phyloP scores from a whole-genome alignment of 768 basidiomycete species.

The Tricholoma terreum region DNA sequence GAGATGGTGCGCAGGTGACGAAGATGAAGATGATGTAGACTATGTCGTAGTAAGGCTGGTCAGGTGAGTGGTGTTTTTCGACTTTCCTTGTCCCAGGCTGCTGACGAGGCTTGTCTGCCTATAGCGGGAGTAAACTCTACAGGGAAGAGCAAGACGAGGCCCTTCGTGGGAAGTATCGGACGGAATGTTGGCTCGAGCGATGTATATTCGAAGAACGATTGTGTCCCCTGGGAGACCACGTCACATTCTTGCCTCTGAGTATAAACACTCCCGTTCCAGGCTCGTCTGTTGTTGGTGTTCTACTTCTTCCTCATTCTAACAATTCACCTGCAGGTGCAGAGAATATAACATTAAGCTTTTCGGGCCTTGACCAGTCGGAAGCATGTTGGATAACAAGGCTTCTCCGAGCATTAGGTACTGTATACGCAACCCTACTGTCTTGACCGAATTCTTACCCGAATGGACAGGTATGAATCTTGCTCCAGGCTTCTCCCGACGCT shows the following conservation, averaged over 20 bases:
- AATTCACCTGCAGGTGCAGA: slow-evolving; percentile 45
- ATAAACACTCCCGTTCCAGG: slow-evolving; percentile 58
- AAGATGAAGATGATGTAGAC: slow-evolving; percentile 49
- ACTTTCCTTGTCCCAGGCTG: background rate
- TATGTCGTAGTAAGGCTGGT: slow-evolving; percentile 71
- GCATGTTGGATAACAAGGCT: slow-evolving; percentile 64
- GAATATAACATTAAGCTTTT: slow-evolving; percentile 58
- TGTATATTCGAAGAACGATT: slow-evolving; percentile 78
- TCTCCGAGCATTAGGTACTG: slow-evolving; percentile 61
- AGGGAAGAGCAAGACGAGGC: slow-evolving; percentile 48
- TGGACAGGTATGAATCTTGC: slow-evolving; percentile 51
- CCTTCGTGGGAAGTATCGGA: slow-evolving; percentile 61
- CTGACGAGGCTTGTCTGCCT: slow-evolving; percentile 1
- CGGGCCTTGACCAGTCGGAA: slow-evolving; percentile 73
- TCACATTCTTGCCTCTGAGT: slow-evolving; percentile 66
- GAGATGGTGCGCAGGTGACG: slow-evolving; percentile 36
- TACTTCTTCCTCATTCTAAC: background rate
- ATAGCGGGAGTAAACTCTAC: slow-evolving; percentile 70
- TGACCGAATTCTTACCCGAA: background rate
- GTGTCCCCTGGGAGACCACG: slow-evolving; percentile 61
- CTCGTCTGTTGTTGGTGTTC: slow-evolving; percentile 22
- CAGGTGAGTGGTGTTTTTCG: slow-evolving; percentile 44
- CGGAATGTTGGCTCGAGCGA: slow-evolving; percentile 92
- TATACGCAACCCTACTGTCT: background rate
- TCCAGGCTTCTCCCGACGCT: slow-evolving; percentile 57